Evolutionary conservation across 1,284 basidiomycete species (phyloP).

Genomic region (Singerocomus inundabilis): DNA sequence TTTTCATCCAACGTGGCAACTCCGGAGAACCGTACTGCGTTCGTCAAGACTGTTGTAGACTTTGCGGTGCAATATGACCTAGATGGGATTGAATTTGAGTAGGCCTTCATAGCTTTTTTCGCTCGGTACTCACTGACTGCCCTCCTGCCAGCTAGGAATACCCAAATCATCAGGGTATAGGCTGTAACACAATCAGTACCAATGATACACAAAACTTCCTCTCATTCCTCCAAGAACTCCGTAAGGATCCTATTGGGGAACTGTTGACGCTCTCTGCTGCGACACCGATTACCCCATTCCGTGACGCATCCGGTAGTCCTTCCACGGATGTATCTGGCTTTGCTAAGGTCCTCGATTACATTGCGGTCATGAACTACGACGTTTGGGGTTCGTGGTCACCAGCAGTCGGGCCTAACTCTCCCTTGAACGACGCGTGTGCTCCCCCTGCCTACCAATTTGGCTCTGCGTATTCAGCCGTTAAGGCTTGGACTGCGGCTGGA

Average conservation of each 20-base stretch:
- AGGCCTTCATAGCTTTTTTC: not conserved
- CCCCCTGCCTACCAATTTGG: slow-evolving; percentile 51
- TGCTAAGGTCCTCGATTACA: slow-evolving; percentile 49
- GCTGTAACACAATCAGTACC: slow-evolving; percentile 42
- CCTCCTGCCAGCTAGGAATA: slow-evolving; percentile 45
- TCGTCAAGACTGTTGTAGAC: slow-evolving; percentile 63
- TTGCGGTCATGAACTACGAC: slow-evolving; percentile 75
- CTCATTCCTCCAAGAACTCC: slow-evolving; percentile 48
- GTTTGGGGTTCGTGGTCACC: slow-evolving; percentile 36
- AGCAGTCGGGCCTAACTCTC: slow-evolving; percentile 42
- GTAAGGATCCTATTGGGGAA: slow-evolving; percentile 28
- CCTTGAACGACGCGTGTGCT: slow-evolving; percentile 55
- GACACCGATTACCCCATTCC: slow-evolving; percentile 43
- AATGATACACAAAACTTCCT: slow-evolving; percentile 47
- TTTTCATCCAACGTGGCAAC: slow-evolving; percentile 71
- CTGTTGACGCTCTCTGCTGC: slow-evolving; percentile 53
- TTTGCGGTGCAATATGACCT: slow-evolving; percentile 53
- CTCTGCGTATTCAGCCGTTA: no score
- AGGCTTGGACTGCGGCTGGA: slow-evolving; percentile 46
- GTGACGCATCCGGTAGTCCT: slow-evolving; percentile 47
- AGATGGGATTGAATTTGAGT: slow-evolving; percentile 31
- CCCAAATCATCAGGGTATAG: slow-evolving; percentile 45
- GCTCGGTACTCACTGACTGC: slow-evolving; percentile 1
- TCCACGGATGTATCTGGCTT: slow-evolving; percentile 48
- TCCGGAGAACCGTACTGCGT: slow-evolving; percentile 56